These are phyloP conservation scores for Skeletonema costatum DNA, from an alignment of 108 stramenopile genomes.

Conservation along the genomic window DNA sequence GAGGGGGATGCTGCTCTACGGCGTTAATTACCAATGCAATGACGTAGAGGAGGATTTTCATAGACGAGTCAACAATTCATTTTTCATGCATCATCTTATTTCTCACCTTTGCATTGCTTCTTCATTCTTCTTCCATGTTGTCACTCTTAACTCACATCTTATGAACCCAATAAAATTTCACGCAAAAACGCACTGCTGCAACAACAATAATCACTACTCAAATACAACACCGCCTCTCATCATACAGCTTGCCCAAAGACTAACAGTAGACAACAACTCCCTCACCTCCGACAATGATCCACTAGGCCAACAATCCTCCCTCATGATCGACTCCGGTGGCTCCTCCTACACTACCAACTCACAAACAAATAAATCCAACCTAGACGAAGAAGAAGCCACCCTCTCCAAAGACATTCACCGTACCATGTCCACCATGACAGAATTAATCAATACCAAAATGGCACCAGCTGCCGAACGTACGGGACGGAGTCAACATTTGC, in stretches of 20 bases:
- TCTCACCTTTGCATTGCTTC: too few species aligned
- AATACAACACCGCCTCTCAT: neutral
- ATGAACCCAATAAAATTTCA: neutral
- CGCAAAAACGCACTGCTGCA: neutral
- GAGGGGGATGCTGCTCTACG: too few species aligned
- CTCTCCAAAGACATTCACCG: constrained; percentile 79
- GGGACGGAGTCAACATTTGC: constrained; percentile 52
- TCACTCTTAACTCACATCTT: too few species aligned
- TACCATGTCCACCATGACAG: constrained; percentile 60
- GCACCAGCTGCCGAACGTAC: constrained; percentile 64
- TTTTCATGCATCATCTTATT: too few species aligned
- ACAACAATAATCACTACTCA: neutral
- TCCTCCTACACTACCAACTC: neutral
- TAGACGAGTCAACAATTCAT: too few species aligned
- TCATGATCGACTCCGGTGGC: constrained; percentile 67
- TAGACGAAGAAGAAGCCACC: constrained; percentile 64
- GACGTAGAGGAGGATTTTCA: too few species aligned
- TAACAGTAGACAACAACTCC: constrained; percentile 17
- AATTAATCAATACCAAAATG: constrained; percentile 71
- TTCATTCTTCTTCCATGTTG: too few species aligned
- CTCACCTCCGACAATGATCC: constrained; percentile 3
- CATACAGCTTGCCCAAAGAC: constrained; percentile 42
- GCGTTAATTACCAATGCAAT: too few species aligned
- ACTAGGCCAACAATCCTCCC: constrained; percentile 10
- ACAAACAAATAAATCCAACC: constrained; percentile 3